These are phyloP conservation scores for Conidiobolus incongruus DNA, from an alignment of 371 early-diverging fungal genomes.

Conservation along the genomic window DNA sequence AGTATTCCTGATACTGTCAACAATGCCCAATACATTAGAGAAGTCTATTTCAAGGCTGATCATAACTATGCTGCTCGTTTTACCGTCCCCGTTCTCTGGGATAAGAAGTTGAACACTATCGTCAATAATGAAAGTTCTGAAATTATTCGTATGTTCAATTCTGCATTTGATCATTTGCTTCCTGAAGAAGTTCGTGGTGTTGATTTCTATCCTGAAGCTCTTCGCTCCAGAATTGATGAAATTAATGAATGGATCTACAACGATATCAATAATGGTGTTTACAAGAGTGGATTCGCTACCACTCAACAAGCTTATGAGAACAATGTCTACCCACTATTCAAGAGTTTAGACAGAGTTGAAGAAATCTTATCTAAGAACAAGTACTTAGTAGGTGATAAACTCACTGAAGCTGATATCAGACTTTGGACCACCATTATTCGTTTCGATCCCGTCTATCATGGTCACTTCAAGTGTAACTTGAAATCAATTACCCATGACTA, in stretches of 20 bases:
- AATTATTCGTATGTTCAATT: slow-evolving; percentile 87
- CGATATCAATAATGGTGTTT: slow-evolving; percentile 62
- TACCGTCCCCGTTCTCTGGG: slow-evolving; percentile 81
- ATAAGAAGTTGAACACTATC: slow-evolving; percentile 76
- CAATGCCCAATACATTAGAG: slow-evolving; percentile 41
- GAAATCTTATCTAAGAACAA: slow-evolving; percentile 36
- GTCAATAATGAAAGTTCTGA: slow-evolving; percentile 93
- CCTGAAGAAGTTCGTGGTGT: slow-evolving; percentile 32
- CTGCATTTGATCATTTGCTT: slow-evolving; percentile 48
- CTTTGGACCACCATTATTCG: slow-evolving; percentile 81
- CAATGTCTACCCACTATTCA: slow-evolving; percentile 44
- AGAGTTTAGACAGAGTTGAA: slow-evolving; percentile 68
- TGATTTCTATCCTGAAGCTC: slow-evolving; percentile 55
- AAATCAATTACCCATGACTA: slow-evolving; percentile 64
- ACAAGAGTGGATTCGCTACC: slow-evolving; percentile 79
- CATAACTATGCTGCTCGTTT: slow-evolving; percentile 27
- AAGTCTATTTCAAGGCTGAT: slow-evolving; percentile 76
- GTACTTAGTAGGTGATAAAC: slow-evolving; percentile 43
- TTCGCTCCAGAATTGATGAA: slow-evolving; percentile 54
- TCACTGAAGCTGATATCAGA: slow-evolving; percentile 86
- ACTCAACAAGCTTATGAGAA: slow-evolving; percentile 60
- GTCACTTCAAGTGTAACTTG: slow-evolving; percentile 81
- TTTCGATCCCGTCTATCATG: slow-evolving; percentile 72
- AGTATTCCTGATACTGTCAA: slow-evolving; percentile 56
- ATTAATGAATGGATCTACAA: slow-evolving; percentile 81